A percentile compares a stretch with the other conserved stretches of the same genome.
Conservation (phyloP, 305 asterid species). For the Fraxinus ornus region DNA sequence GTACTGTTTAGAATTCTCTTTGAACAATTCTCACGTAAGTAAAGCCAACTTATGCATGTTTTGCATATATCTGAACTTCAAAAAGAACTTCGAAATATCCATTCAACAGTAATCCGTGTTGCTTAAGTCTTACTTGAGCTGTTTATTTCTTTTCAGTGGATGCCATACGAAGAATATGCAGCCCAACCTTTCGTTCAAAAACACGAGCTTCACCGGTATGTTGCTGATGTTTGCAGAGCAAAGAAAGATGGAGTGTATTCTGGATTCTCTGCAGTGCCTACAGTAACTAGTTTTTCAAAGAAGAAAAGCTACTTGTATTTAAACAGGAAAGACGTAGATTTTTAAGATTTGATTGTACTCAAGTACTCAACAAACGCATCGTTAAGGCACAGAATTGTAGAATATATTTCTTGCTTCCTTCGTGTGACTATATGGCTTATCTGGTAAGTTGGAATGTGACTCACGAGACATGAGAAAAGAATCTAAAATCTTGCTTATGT, state of each 20-base stretch:
- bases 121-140: neutral
- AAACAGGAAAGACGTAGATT: conserved; percentile 23
- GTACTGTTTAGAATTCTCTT: neutral
- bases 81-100: neutral
- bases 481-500: too few relatives aligned
- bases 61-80: neutral
- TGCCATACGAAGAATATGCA: conserved; percentile 77
- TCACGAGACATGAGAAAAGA: too few relatives aligned
- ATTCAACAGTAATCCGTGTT: neutral
- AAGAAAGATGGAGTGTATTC: conserved; percentile 56
- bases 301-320: conserved; percentile 49
- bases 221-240: conserved; percentile 50
- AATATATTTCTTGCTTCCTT: neutral
- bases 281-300: conserved; percentile 36
- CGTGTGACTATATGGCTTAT: neutral
- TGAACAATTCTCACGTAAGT: neutral
- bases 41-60: neutral
- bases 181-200: conserved; percentile 67
- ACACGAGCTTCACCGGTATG: conserved; percentile 48
- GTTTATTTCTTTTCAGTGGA: conserved; percentile 60
- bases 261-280: conserved; percentile 57
- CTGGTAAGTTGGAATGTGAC: neutral
- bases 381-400: neutral
- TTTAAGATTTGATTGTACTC: neutral
- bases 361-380: neutral